Conservation (phyloP, 1,139 yeast species). For the Yamadazyma jaroonii region DNA sequence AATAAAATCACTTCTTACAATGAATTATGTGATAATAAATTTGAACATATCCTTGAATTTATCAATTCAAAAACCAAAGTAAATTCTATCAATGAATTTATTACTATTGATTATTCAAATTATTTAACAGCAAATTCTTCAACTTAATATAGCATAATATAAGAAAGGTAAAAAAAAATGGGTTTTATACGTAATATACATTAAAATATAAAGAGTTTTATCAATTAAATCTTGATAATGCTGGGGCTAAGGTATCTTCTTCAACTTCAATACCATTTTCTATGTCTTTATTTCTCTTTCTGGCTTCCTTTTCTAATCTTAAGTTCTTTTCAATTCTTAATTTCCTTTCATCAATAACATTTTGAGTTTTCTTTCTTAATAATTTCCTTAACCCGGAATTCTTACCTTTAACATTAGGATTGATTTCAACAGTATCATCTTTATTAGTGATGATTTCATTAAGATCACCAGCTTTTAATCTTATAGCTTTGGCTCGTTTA, state of each 20-base stretch:
- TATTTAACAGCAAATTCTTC: conserved; percentile 20
- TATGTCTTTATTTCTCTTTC: conserved; percentile 52
- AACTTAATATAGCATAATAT: conserved; percentile 3
- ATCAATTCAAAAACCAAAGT: conserved; percentile 20
- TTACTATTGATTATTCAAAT: conserved; percentile 47
- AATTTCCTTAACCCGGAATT: conserved; percentile 81
- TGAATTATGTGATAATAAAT: conserved; percentile 50
- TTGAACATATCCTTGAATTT: conserved; percentile 46
- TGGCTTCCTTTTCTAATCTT: conserved; percentile 68
- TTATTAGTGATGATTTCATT: conserved; percentile 35
- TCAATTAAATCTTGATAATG: conserved; percentile 54
- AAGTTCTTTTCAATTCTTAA: conserved; percentile 77
- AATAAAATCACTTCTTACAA: conserved; percentile 60
- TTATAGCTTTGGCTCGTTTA: conserved; percentile 56
- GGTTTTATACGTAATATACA: background rate
- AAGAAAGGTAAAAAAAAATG: background rate
- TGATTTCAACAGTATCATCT: conserved; percentile 43
- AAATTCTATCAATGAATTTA: conserved; percentile 33
- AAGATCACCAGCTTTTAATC: conserved; percentile 63
- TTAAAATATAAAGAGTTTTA: background rate
- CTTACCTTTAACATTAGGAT: conserved; percentile 70
- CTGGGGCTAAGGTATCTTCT: conserved; percentile 52
- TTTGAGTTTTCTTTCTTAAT: conserved; percentile 79
- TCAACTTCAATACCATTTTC: conserved; percentile 53
- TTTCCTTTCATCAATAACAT: conserved; percentile 86